Conservation (phyloP, 257 asterid species). For the Solanum corneliomulleri region DNA sequence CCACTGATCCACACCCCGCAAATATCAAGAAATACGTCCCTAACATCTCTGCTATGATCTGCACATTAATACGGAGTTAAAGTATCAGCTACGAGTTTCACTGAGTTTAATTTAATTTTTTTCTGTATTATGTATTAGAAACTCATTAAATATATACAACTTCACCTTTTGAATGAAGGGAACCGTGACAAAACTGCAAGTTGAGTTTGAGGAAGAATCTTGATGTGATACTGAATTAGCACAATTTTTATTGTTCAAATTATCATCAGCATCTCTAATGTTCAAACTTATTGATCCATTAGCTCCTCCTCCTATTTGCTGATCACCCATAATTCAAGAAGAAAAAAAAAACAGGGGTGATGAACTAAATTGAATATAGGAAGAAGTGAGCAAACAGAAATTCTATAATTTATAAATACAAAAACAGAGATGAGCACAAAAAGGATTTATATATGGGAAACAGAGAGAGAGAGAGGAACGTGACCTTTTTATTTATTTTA, state of each 20-base stretch:
- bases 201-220: background rate
- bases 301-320: background rate
- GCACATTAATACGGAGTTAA: background rate
- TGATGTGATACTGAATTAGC: background rate
- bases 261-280: background rate
- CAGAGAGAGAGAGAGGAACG: background rate
- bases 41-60: slow-evolving; percentile 70
- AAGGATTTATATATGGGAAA: background rate
- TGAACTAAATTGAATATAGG: background rate
- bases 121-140: background rate
- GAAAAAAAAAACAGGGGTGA: background rate
- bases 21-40: slow-evolving; percentile 79
- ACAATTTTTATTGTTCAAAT: background rate
- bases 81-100: background rate
- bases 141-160: background rate
- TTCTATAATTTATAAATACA: background rate
- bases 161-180: slow-evolving; percentile 11
- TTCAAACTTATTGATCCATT: slow-evolving; percentile 2
- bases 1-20: slow-evolving; percentile 63
- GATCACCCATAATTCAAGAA: slow-evolving; percentile 3
- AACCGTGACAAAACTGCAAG: background rate
- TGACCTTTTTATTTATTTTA: background rate
- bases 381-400: background rate
- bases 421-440: background rate
- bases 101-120: too few species aligned